These are phyloP conservation scores for Cyamopsis tetragonoloba DNA, from an alignment of 306 rosid genomes.

Conservation along the genomic window DNA sequence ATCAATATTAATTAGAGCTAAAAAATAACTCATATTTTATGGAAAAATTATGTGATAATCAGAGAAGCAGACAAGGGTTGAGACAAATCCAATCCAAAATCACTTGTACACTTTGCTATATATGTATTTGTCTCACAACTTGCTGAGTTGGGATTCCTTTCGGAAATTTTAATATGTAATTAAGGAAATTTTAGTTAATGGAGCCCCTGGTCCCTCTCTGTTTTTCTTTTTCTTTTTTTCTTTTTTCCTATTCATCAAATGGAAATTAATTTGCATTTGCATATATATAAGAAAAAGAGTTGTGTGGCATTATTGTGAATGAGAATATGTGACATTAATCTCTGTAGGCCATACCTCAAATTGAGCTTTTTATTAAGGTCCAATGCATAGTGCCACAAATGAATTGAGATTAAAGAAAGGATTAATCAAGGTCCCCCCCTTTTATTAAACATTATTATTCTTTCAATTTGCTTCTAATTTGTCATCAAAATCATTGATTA, in stretches of 20 bases:
- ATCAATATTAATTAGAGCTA: too few species aligned
- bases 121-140: constrained; percentile 28
- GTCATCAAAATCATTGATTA: constrained; percentile 23
- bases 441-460: not conserved
- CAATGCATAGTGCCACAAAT: constrained; percentile 42
- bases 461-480: not conserved
- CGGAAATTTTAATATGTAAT: constrained; percentile 1
- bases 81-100: constrained; percentile 50
- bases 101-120: constrained; percentile 30
- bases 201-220: constrained; percentile 5
- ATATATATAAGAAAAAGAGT: constrained; percentile 17
- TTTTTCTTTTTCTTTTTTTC: too few species aligned
- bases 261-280: too few species aligned
- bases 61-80: constrained; percentile 42
- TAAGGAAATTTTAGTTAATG: constrained; percentile 12
- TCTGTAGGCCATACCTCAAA: constrained; percentile 42
- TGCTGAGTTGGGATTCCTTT: constrained; percentile 48
- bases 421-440: constrained; percentile 5
- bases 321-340: constrained; percentile 33
- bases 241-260: too few species aligned
- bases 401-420: constrained; percentile 20
- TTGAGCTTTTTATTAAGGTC: constrained; percentile 39
- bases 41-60: constrained; percentile 26
- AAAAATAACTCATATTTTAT: not conserved
- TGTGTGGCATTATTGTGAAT: constrained; percentile 39